Evolutionary conservation across 257 asterid species (phyloP).

Genomic region (Coffea eugenioides): DNA sequence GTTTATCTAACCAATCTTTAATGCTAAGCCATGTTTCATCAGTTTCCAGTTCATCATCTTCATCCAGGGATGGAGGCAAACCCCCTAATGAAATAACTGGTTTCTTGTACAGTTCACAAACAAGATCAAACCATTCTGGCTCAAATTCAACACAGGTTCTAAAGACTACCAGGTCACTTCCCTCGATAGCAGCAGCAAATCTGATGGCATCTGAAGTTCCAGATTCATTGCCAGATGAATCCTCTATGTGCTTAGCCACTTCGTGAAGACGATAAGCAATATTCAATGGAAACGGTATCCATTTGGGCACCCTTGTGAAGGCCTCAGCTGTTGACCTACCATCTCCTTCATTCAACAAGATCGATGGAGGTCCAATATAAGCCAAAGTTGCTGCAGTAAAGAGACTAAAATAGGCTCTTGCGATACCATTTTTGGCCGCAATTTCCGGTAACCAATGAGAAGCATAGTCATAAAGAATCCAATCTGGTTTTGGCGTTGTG

Average conservation of each 20-base stretch:
- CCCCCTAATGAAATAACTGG: conserved; percentile 64
- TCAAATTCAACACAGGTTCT: conserved; percentile 70
- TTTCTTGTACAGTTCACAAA: conserved; percentile 45
- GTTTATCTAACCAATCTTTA: conserved; percentile 53
- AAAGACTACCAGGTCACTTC: conserved; percentile 57
- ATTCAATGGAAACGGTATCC: conserved; percentile 61
- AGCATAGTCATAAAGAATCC: conserved; percentile 77
- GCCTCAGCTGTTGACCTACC: conserved; percentile 50
- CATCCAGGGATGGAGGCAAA: conserved; percentile 43
- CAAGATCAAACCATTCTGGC: conserved; percentile 66
- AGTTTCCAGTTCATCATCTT: conserved; percentile 20
- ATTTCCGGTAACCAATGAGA: conserved; percentile 70
- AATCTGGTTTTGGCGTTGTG: conserved; percentile 58
- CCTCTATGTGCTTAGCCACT: conserved; percentile 54
- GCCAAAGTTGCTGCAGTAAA: conserved; percentile 79
- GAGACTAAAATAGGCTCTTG: conserved; percentile 57
- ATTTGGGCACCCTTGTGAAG: conserved; percentile 55
- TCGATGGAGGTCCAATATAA: conserved; percentile 53
- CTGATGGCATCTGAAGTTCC: conserved; percentile 58
- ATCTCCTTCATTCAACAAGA: conserved; percentile 28
- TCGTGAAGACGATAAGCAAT: conserved; percentile 61
- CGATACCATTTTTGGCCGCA: conserved; percentile 41
- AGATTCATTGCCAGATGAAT: conserved; percentile 59
- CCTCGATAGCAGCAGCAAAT: conserved; percentile 51
- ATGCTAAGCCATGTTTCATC: conserved; percentile 43